Base-by-base conservation (phyloP, 345 rosid species). In the Hibiscus syriacus region DNA sequence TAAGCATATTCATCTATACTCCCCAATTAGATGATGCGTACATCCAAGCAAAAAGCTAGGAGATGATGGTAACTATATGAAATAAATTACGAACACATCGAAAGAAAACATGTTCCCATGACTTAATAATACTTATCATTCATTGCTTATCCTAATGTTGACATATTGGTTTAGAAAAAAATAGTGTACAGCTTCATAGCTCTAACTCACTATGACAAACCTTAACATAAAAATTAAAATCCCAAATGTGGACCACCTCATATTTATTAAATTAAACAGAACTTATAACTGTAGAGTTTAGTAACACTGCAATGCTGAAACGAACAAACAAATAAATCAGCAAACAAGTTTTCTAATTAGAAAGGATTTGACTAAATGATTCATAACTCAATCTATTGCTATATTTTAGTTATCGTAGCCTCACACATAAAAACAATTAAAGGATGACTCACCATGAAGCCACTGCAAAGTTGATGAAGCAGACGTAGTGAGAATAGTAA, bases 401-500 rank as follows among this genome's bases (percentile, higher is more conserved):
- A n/a, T n/a, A n/a, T n/a, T n/a, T n/a, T n/a, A n/a, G n/a, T n/a
- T n/a, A n/a, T n/a, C n/a, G n/a, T n/a, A n/a, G n/a, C n/a, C n/a
- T n/a, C n/a, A n/a, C n/a, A n/a, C n/a, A 62, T 23, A 22, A 62
- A 62, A 62, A n/a, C n/a, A n/a, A n/a, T n/a, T n/a, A 72, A 70
- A 20, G 25, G 29, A 50, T 4, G 19, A 73, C 92, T 88, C 46
- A 93, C 98, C 98, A 77, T 93, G 98, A 74, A 89, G 78, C 95
- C 92, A 93, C 55, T 78, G 71, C 7, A 93, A 75, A 22, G 87
- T 68, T 20, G 94, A 67, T 13, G 97, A 89, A 17, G 97, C 81
- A 36, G 87, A 59, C 27, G 96, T 90, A 68, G 97, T 93, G 50
- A 89, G 43, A 60, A 93, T 86, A 4, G 97, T 90, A 70, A 89